Base-by-base conservation (phyloP, 2,329 filamentous ascomycete species). In the Diplodia intermedia region DNA sequence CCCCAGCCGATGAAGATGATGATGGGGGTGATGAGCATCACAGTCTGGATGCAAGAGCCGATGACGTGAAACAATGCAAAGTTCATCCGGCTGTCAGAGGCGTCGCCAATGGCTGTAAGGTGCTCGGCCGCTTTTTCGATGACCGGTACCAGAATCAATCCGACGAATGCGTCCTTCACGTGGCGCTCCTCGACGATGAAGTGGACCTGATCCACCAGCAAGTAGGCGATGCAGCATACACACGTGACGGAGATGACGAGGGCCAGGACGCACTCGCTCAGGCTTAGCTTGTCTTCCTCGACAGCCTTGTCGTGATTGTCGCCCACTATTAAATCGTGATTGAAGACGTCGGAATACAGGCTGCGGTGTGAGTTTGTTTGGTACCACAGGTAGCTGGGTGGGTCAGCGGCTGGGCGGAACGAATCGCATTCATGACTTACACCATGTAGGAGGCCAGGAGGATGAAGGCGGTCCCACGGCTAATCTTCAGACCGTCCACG, bases 51-150 rank as follows among this genome's bases (percentile, higher is more conserved):
- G 0, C 91, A 94, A 2, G 93, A 90, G 55, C 92, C 93, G 53
- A 97, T 88, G 65, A 95, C 91, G 77, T 97, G 93, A 54, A 91
- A 91, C 36, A 95, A 85, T 0, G 92, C 92, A 78, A 94, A 90
- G 81, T 95, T 95, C 85, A 94, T 93, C 72, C 90, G 88, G 75
- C 91, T 88, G 73, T 92, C 90, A 84, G 89, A 94, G 23, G 92
- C 92, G 83, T 96, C 92, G 73, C 95, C 91, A 68, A 96, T 84
- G 49, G 92, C 91, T 1, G 91, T 94, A 54, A 96, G 82, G 79
- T 96, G 92, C 79, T 96, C 92, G 15, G 92, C 92, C 2, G 91
- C 89, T 79, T 97, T 96, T 76, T 96, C 93, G 8, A 95, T 92
- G 0, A 96, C 84, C 4, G 91, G 90, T 3, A 95, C 86, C 0